A percentile compares a stretch with the other conserved stretches of the same genome.
phyloP scores from a whole-genome alignment of 202 grass and related monocot genomes.

The Bolboschoenoplectus hybrid region DNA sequence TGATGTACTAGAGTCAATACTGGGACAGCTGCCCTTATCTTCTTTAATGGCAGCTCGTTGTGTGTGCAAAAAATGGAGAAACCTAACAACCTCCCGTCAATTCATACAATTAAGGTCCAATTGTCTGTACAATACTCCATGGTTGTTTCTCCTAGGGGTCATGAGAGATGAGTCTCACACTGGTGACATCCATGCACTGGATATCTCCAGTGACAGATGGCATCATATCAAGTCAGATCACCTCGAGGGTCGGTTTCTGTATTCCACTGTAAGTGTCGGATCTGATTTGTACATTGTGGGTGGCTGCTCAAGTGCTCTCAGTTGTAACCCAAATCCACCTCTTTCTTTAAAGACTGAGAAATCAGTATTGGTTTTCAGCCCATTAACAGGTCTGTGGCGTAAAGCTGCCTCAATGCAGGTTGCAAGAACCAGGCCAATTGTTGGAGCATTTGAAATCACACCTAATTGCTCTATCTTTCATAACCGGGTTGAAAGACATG shows the following conservation, averaged over 20 bases:
- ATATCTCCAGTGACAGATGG: slow-evolving; percentile 64
- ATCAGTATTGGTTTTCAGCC: slow-evolving; percentile 67
- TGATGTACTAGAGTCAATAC: slow-evolving; percentile 84
- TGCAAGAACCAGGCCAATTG: slow-evolving; percentile 58
- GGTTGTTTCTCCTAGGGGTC: slow-evolving; percentile 76
- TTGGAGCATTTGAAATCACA: slow-evolving; percentile 78
- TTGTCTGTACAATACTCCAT: slow-evolving; percentile 45
- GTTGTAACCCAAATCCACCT: slow-evolving; percentile 13
- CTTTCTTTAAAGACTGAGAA: slow-evolving; percentile 63
- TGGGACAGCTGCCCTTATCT: slow-evolving; percentile 62
- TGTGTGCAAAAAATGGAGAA: slow-evolving; percentile 79
- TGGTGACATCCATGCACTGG: slow-evolving; percentile 66
- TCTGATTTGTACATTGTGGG: slow-evolving; percentile 71
- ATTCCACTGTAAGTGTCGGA: slow-evolving; percentile 61
- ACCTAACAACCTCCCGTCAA: slow-evolving; percentile 57
- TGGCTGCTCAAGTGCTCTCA: slow-evolving; percentile 46
- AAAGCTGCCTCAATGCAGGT: slow-evolving; percentile 70
- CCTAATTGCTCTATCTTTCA: slow-evolving; percentile 52
- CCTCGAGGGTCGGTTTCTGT: slow-evolving; percentile 57
- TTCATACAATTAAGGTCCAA: slow-evolving; percentile 58
- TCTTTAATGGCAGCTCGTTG: slow-evolving; percentile 72
- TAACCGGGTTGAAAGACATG: slow-evolving; percentile 33
- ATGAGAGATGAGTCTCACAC: slow-evolving; percentile 50
- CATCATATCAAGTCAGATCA: slow-evolving; percentile 42
- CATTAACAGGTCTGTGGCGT: slow-evolving; percentile 59